Evolutionary conservation across 805 yeast genomes (phyloP).

Genomic region (Starmerella floris): DNA sequence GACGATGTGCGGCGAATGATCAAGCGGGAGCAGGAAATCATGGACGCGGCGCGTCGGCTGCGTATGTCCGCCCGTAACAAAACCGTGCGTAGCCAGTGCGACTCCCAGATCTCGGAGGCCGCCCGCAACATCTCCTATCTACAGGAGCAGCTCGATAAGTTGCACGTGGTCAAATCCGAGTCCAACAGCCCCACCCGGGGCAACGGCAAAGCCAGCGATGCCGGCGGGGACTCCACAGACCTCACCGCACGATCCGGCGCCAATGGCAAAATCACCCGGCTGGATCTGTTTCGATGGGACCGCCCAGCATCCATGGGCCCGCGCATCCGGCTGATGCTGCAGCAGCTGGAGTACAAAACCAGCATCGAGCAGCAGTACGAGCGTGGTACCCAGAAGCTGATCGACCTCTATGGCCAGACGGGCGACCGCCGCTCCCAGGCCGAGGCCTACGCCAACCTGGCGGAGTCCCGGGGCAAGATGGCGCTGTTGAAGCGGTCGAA

Average conservation of each 20-base stretch:
- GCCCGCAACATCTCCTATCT: constrained; percentile 82
- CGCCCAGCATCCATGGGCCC: constrained; percentile 83
- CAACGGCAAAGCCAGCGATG: constrained; percentile 31
- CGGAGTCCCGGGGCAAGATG: constrained; percentile 75
- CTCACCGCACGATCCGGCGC: too few relatives aligned
- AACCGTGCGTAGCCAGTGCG: constrained; percentile 79
- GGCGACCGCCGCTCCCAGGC: constrained; percentile 77
- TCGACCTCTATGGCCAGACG: constrained; percentile 72
- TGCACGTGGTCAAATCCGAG: neutral
- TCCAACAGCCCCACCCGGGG: constrained; percentile 1
- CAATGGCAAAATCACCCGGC: constrained; percentile 22
- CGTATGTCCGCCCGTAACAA: constrained; percentile 66
- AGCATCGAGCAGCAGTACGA: constrained; percentile 89
- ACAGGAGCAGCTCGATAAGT: constrained; percentile 57
- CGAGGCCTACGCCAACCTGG: constrained; percentile 78
- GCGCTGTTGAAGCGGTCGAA: constrained; percentile 70
- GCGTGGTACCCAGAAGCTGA: constrained; percentile 82
- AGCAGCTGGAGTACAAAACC: constrained; percentile 82
- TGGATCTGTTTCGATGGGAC: constrained; percentile 77
- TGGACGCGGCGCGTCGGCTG: constrained; percentile 72
- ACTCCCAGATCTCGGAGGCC: constrained; percentile 79
- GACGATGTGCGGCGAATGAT: constrained; percentile 73
- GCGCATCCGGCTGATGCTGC: constrained; percentile 87
- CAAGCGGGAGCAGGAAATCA: constrained; percentile 75
- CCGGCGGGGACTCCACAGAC: neutral